Base-by-base conservation (phyloP, 169 alveolate species). In the Plasmodium ovale region DNA sequence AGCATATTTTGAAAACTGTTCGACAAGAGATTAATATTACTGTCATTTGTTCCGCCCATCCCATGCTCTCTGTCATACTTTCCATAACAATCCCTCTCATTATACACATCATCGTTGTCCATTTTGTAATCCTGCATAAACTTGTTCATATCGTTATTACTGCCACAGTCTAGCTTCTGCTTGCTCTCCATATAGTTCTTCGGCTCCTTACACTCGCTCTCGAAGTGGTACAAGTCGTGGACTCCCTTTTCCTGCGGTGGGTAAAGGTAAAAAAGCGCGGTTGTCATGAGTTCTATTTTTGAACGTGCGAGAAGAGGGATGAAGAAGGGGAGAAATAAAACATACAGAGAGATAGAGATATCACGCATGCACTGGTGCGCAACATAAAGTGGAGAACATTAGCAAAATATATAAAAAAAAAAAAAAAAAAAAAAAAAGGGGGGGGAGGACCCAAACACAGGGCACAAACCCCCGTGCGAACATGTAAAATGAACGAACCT, bases 131-230 rank as follows among this genome's bases (percentile, higher is more conserved):
- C 74, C 7, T 60, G 77, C 0, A 39, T 19, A 9, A 60, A 54
- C 44, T 77, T 77, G 44, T 42, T 62, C 54, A 77, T 14, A 51
- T 74, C 88, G 25, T 4, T 37, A 37, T 59, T 60, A 37, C 74
- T 60, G 21, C 42, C 42, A 33, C 51, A 59, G 3, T 74, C 88
- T 1, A 60, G 14, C 44, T 74, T 74, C 65, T 23, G 19, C 53
- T 74, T 74, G 47, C 21, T 51, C 12, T 74, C 88, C 49, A n/a
- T 60, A 42, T 42, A 74, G n/a, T 37, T 44, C 23, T 74, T 74
- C 16, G n/a, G 23, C 3, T 74, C 88, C 67, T 44, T 74, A 4
- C 56, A 5, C n/a, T 77, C 77, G 7, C 23, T 64, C 0, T 77
- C 88, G 5, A 16, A 23, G 23, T 44, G 9, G 49, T 14, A 44